Evolutionary conservation across 2,329 filamentous ascomycete species (phyloP).

Genomic region (Colletotrichum musae): DNA sequence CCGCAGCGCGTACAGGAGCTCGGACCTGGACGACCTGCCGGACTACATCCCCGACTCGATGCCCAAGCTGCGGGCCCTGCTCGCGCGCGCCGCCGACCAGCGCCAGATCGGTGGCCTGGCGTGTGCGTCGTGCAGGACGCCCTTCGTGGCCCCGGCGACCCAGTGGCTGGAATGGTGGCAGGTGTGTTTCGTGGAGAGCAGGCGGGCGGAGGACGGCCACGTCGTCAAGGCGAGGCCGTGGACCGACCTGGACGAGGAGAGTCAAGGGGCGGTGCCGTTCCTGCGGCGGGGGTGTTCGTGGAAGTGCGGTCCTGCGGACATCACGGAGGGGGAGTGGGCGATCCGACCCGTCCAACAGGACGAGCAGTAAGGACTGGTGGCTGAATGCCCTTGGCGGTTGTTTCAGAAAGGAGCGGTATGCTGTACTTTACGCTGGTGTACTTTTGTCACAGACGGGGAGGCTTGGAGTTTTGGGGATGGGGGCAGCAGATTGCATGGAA

Average conservation of each 20-base stretch:
- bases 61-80: conserved; percentile 54
- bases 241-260: conserved; percentile 41
- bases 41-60: conserved; percentile 59
- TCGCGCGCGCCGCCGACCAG: conserved; percentile 57
- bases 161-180: conserved; percentile 77
- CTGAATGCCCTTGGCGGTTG: neutral
- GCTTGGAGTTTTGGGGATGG: conserved; percentile 22
- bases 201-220: conserved; percentile 2
- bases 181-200: conserved; percentile 44
- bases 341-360: conserved; percentile 6
- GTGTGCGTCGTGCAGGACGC: conserved; percentile 67
- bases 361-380: neutral
- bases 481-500: neutral
- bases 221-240: conserved; percentile 28
- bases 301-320: conserved; percentile 60
- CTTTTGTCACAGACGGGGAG: no score
- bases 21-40: conserved; percentile 59
- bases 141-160: conserved; percentile 64
- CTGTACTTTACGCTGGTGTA: neutral
- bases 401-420: neutral
- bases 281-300: conserved; percentile 65
- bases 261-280: conserved; percentile 61
- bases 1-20: conserved; percentile 60
- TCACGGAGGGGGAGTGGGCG: conserved; percentile 44
- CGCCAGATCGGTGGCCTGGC: conserved; percentile 63